These are phyloP conservation scores for Colletotrichum eremochloae DNA, from an alignment of 2,329 filamentous ascomycete genomes.

Conservation along the genomic window DNA sequence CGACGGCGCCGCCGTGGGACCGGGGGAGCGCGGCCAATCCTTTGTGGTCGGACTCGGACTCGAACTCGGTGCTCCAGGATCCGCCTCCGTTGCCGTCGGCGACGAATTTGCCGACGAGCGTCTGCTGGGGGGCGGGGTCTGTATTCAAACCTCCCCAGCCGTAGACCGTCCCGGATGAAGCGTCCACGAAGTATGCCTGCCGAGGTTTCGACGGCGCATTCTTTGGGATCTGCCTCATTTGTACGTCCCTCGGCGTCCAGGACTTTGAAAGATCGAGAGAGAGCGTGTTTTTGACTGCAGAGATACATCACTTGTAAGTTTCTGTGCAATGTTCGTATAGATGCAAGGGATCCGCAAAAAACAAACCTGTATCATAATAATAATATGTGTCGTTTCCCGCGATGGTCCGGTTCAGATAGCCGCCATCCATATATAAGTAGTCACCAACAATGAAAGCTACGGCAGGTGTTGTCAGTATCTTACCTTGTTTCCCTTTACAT, in stretches of 20 bases:
- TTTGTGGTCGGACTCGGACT: background rate
- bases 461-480: no score
- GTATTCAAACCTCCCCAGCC: background rate
- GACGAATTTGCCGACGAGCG: background rate
- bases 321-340: no score
- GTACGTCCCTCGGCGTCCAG: background rate
- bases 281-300: background rate
- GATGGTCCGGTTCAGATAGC: no score
- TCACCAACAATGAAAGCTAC: no score
- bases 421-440: no score
- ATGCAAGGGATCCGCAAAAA: no score
- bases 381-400: no score
- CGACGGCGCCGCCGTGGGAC: background rate
- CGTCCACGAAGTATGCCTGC: background rate
- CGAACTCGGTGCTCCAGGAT: background rate
- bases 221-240: background rate
- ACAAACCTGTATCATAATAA: no score
- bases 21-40: background rate
- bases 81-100: no score
- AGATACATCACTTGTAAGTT: no score
- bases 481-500: no score
- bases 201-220: background rate
- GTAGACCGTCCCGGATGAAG: background rate
- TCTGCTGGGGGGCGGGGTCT: background rate
- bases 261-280: background rate